Base-by-base conservation (phyloP, 1,284 basidiomycete genomes). In the Phylloporus sp. region DNA sequence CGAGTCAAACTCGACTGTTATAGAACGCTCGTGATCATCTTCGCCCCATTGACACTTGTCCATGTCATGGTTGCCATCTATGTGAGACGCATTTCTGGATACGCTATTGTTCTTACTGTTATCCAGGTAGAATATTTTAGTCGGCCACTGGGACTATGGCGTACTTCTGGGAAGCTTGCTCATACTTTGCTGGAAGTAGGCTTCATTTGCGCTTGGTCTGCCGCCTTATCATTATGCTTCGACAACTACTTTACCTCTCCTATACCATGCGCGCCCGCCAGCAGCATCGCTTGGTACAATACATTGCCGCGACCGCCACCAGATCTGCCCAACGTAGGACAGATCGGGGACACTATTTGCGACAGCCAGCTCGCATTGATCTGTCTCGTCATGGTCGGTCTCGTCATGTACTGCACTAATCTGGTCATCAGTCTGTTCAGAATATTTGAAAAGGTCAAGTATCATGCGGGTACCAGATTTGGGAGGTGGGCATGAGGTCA, bases 221-320 rank as follows among this genome's bases (percentile, higher is more conserved):
- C 94, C n/a, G 89, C 92, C 37, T 84, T 97, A 51, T 91, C 93
- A 18, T 87, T 96, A 57, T 88, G 87, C 63, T 94, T 96, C 76
- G 94, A 97, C 82, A 95, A 96, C 74, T 95, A 91, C 77, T 94
- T 96, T 78, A 96, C 94, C 6, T 94, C 94, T 34, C 80, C 88
- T 32, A 86, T 96, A 61, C 88, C 91, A 40, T 97, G 95, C 71
- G 84, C 89, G 1, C 80, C 87, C 2, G 66, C 76, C 7, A 82
- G 83, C 31, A 77, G 78, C 40, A 89, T 82, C 24, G 81, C 86
- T 11, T 94, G 92, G 92, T 93, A 93, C 76, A 90, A 84, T 72
- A 70, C 84, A 63, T 75, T 91, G 7, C 81, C 83, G 17, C 83
- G 85, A 22, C 81, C 83, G 11, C 70, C 75, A 34, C 81, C 77